These are phyloP conservation scores for Rhizopogon roseolus DNA, from an alignment of 768 basidiomycete genomes.

Conservation along the genomic window DNA sequence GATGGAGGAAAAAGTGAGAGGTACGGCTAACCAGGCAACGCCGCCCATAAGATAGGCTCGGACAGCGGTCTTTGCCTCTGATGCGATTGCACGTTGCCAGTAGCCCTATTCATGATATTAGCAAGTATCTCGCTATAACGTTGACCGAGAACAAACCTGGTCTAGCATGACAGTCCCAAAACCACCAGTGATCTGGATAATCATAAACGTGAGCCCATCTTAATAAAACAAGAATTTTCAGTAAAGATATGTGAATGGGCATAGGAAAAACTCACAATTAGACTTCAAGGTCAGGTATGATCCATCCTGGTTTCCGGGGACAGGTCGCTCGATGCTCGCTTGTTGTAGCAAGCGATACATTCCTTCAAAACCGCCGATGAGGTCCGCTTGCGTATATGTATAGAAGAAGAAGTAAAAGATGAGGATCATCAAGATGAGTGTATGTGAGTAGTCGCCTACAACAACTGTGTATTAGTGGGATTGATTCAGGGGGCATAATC, in stretches of 20 bases:
- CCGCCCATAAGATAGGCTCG: slow-evolving; percentile 35
- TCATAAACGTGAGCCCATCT: slow-evolving; percentile 13
- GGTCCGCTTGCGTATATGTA: slow-evolving; percentile 23
- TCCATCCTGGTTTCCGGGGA: slow-evolving; percentile 31
- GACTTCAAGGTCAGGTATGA: slow-evolving; percentile 33
- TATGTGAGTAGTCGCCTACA: slow-evolving; percentile 28
- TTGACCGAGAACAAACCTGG: slow-evolving; percentile 1
- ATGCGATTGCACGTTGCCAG: slow-evolving; percentile 35
- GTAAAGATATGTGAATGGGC: not conserved
- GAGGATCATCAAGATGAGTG: slow-evolving; percentile 31
- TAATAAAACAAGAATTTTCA: not conserved
- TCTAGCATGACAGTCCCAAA: slow-evolving; percentile 15
- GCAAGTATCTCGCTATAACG: not conserved
- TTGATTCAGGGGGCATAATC: not conserved
- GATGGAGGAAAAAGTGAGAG: slow-evolving; percentile 32
- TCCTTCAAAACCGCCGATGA: slow-evolving; percentile 34
- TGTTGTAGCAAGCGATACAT: slow-evolving; percentile 30
- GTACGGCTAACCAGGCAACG: slow-evolving; percentile 35
- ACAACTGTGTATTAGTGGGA: not conserved
- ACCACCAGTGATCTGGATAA: slow-evolving; percentile 14
- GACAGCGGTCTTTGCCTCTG: slow-evolving; percentile 29
- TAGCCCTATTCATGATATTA: slow-evolving; percentile 18
- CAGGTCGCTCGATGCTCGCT: slow-evolving; percentile 23
- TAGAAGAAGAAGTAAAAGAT: slow-evolving; percentile 30
- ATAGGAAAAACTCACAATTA: slow-evolving; percentile 12